A percentile compares a stretch with the other conserved stretches of the same genome.
These are phyloP conservation scores for Backusella westeae DNA, from an alignment of 192 early-diverging fungal genomes.

Conservation along the genomic window DNA sequence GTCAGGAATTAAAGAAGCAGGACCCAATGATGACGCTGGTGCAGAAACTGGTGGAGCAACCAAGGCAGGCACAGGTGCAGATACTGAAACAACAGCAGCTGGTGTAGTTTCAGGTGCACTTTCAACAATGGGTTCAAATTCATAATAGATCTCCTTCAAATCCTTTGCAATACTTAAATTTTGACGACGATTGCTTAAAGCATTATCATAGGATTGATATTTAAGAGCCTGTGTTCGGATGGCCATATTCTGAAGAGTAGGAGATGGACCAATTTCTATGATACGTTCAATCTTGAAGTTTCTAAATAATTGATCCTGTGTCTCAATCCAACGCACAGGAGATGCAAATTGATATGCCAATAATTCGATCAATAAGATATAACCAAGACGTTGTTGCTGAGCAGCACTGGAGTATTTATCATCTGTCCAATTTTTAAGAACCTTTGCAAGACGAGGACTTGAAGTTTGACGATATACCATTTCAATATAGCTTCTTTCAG, in stretches of 20 bases:
- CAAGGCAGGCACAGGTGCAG: constrained; percentile 43
- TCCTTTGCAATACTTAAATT: constrained; percentile 89
- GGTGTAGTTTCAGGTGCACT: constrained; percentile 43
- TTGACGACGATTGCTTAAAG: constrained; percentile 85
- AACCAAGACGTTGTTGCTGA: constrained; percentile 84
- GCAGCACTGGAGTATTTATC: constrained; percentile 64
- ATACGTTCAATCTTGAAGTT: constrained; percentile 80
- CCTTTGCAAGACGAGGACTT: constrained; percentile 71
- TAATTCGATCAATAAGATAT: constrained; percentile 83
- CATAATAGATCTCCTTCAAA: constrained; percentile 92
- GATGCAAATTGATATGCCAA: constrained; percentile 92
- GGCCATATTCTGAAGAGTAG: constrained; percentile 92
- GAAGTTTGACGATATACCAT: constrained; percentile 68
- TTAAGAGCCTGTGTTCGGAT: constrained; percentile 91
- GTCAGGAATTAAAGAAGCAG: constrained; percentile 68
- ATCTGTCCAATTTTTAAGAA: constrained; percentile 80
- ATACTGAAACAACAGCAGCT: constrained; percentile 45
- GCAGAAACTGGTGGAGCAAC: constrained; percentile 41
- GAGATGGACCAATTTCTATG: constrained; percentile 88
- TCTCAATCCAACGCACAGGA: constrained; percentile 93
- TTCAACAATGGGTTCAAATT: constrained; percentile 71
- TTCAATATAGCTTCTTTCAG: constrained; percentile 74
- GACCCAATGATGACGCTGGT: constrained; percentile 33
- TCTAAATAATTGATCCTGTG: constrained; percentile 83
- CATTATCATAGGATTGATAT: constrained; percentile 95